A percentile compares a stretch with the other conserved stretches of the same genome.
Conservation (phyloP, 2,329 filamentous ascomycete species). For the Aspergillus piperis region DNA sequence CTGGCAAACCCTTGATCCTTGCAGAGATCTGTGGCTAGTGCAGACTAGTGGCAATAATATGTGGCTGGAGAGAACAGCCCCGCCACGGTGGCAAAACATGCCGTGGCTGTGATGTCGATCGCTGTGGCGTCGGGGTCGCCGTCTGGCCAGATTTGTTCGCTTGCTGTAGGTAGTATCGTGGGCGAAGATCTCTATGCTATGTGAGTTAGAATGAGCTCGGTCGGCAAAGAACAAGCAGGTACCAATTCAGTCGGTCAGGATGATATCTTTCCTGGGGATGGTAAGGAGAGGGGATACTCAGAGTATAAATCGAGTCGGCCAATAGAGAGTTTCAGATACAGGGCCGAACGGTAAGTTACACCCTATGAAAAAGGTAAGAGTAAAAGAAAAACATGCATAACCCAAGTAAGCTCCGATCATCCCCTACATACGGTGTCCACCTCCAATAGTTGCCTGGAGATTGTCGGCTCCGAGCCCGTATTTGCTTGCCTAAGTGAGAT, state of each 20-base stretch:
- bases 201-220: not conserved
- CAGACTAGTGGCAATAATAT: conserved; percentile 8
- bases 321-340: not conserved
- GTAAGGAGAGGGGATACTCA: not conserved
- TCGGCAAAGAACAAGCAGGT: not conserved
- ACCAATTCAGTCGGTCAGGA: not conserved
- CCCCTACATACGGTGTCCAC: not conserved
- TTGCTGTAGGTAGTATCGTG: not conserved
- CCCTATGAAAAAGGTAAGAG: not conserved
- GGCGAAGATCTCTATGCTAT: not conserved
- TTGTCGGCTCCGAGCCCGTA: not conserved
- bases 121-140: conserved; percentile 7
- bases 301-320: not conserved
- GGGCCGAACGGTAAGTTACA: not conserved
- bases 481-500: not conserved
- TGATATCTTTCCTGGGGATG: not conserved
- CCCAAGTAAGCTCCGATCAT: conserved; percentile 3
- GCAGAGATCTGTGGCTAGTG: conserved; percentile 13
- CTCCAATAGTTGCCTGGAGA: not conserved
- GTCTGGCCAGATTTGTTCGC: no score
- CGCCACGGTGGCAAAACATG: conserved; percentile 11
- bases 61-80: not conserved
- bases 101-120: conserved; percentile 10
- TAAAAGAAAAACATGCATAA: not conserved
- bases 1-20: conserved; percentile 6